Base-by-base conservation (phyloP, 768 basidiomycete genomes). In the Macrolepiota albuminosa region DNA sequence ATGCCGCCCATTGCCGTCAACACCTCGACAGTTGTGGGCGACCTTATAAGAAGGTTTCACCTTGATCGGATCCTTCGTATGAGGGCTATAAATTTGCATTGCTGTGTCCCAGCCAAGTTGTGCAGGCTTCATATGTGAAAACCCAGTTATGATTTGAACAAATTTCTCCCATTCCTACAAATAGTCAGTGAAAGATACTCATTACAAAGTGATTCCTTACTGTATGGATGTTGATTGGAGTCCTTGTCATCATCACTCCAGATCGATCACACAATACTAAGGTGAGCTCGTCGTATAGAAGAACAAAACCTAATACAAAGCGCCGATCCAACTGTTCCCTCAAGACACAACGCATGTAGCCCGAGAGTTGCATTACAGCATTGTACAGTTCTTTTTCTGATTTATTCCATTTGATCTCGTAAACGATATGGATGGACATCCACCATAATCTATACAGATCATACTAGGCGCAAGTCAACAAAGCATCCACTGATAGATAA, bases 21-120 rank as follows among this genome's bases (percentile, higher is more conserved):
- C 5, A 21, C 48, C 51, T 11, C 43, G 21, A n/a, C 40, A 49
- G 8, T 47, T 14, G 26, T 31, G 2, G 8, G 5, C n/a, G 7
- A 33, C 18, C 6, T 36, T 7, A 50, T 60, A 60, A 14, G 56
- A 49, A 4, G 2, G 4, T 3, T 29, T 29, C 29, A 29, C 29
- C 29, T 29, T 29, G 4, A 21, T 21, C 21, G 21, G 21, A 21
- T 21, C 21, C 21, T 29, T 4, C 29, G 29, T 29, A 29, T 4
- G 2, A 29, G 59, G 67, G 16, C 36, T 13, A 51, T 58, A 61
- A 0, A 63, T 26, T 31, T 39, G 42, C 63, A 63, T 63, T 0
- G 37, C 18, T 10, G 52, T 51, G 37, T 64, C 56, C 59, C 63
- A 64, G 26, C 63, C 63, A 24, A 64, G 52, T 52, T 54, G 37